Evolutionary conservation across 2,329 filamentous ascomycete species (phyloP).

Genomic region (Exophiala viscosa): DNA sequence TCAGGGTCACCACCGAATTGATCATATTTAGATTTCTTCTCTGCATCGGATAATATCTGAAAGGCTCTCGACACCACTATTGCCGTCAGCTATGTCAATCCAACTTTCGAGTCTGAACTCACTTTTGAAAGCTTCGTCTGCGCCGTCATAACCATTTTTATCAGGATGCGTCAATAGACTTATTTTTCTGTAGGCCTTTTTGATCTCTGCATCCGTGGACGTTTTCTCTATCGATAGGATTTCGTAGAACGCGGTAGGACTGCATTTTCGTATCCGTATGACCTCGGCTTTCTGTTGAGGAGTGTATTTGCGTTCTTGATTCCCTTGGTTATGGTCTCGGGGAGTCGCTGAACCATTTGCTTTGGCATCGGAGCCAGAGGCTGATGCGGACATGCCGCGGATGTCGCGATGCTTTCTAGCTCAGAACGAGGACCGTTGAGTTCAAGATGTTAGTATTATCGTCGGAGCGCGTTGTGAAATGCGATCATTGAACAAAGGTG

Average conservation of each 20-base stretch:
- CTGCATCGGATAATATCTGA: slow-evolving; percentile 84
- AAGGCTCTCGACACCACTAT: slow-evolving; percentile 87
- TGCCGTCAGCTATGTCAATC: slow-evolving; percentile 9
- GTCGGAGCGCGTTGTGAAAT: background rate
- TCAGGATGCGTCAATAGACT: slow-evolving; percentile 94
- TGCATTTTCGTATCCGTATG: slow-evolving; percentile 78
- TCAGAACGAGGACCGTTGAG: background rate
- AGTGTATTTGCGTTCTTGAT: slow-evolving; percentile 64
- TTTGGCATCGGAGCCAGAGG: slow-evolving; percentile 44
- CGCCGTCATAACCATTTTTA: slow-evolving; percentile 94
- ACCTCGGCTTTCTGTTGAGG: slow-evolving; percentile 89
- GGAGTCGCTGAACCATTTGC: slow-evolving; percentile 41
- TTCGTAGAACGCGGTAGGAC: slow-evolving; percentile 88
- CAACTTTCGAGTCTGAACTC: slow-evolving; percentile 32
- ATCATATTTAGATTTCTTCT: slow-evolving; percentile 88
- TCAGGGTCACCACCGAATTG: slow-evolving; percentile 89
- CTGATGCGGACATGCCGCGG: slow-evolving; percentile 38
- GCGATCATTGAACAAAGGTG: slow-evolving; percentile 14
- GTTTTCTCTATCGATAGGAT: slow-evolving; percentile 74
- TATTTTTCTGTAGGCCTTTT: slow-evolving; percentile 95
- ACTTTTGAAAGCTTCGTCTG: slow-evolving; percentile 97
- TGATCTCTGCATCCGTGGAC: slow-evolving; percentile 76
- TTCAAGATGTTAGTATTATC: background rate
- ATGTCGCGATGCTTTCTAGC: background rate
- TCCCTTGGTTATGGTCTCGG: slow-evolving; percentile 49